A percentile compares a stretch with the other conserved stretches of the same genome.
phyloP scores from a whole-genome alignment of 495 filamentous ascomycete genomes.

The Aspergillus conjunctus region DNA sequence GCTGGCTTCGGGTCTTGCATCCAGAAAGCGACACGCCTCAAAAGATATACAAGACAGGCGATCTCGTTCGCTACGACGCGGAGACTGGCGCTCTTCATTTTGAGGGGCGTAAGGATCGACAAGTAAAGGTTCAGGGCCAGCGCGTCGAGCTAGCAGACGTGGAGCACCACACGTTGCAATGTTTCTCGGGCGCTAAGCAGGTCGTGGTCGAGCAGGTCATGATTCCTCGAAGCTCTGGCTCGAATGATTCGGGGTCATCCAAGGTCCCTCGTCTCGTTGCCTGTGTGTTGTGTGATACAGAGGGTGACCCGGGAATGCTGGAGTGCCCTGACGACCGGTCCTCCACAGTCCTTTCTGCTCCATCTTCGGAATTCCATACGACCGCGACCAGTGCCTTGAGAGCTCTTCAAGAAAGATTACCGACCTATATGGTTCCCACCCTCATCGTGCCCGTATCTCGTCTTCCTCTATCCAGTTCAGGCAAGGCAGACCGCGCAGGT shows the following conservation, averaged over 20 bases:
- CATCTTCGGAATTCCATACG: neutral
- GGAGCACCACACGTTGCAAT: conserved; percentile 24
- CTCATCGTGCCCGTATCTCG: conserved; percentile 48
- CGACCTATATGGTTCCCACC: conserved; percentile 55
- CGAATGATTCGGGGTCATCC: neutral
- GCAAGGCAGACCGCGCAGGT: conserved; percentile 54
- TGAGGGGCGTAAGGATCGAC: conserved; percentile 43
- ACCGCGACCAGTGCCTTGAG: neutral
- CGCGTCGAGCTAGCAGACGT: conserved; percentile 49
- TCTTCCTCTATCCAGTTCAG: conserved; percentile 50
- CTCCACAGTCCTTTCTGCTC: neutral
- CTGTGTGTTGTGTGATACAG: conserved; percentile 2
- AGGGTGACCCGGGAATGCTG: neutral
- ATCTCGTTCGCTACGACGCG: conserved; percentile 35
- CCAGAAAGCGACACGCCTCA: neutral
- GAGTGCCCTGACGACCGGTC: neutral
- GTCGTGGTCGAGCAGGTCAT: conserved; percentile 11
- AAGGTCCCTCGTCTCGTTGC: neutral
- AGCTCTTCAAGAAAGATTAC: conserved; percentile 14
- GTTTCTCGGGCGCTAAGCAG: conserved; percentile 4
- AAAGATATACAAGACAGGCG: conserved; percentile 55
- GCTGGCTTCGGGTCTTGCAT: neutral
- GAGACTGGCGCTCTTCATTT: conserved; percentile 45
- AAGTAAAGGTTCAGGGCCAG: conserved; percentile 46
- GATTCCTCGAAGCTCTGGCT: neutral